Percentiles rank a stretch among this genome's conserved stretches.
phyloP scores from a whole-genome alignment of 129 eudicot species.

The Pittosporum tobira region DNA sequence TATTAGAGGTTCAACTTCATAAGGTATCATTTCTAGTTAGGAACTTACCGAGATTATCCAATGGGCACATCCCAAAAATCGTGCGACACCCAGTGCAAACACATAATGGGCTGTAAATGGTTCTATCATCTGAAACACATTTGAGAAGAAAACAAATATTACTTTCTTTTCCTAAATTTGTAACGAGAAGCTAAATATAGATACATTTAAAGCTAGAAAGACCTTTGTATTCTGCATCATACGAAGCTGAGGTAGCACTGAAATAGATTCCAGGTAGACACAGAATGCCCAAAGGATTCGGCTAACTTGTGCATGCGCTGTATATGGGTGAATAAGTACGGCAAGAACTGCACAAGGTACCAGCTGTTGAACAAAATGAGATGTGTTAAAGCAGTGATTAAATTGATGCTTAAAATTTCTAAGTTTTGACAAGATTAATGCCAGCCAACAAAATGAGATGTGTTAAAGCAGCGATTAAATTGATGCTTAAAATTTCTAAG shows the following conservation, averaged over 20 bases:
- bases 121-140: constrained; percentile 64
- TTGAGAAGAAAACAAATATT: neutral
- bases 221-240: constrained; percentile 91
- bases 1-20: neutral
- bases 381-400: neutral
- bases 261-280: constrained; percentile 67
- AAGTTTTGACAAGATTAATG: neutral
- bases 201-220: neutral
- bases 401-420: neutral
- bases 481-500: too few relatives aligned
- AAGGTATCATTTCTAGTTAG: neutral
- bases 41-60: constrained; percentile 80
- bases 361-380: constrained; percentile 27
- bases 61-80: constrained; percentile 86
- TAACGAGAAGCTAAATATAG: neutral
- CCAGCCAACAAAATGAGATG: constrained; percentile 6
- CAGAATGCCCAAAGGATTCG: constrained; percentile 72
- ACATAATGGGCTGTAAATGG: constrained; percentile 89
- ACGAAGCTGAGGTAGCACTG: constrained; percentile 83
- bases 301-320: constrained; percentile 24
- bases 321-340: constrained; percentile 47
- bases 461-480: neutral
- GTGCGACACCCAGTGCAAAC: constrained; percentile 81
- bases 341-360: constrained; percentile 63
- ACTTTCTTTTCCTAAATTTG: neutral